Percentiles rank a stretch among this genome's conserved stretches.
Conservation (phyloP, 1,284 basidiomycete genomes). For the Fistulina hepatica region DNA sequence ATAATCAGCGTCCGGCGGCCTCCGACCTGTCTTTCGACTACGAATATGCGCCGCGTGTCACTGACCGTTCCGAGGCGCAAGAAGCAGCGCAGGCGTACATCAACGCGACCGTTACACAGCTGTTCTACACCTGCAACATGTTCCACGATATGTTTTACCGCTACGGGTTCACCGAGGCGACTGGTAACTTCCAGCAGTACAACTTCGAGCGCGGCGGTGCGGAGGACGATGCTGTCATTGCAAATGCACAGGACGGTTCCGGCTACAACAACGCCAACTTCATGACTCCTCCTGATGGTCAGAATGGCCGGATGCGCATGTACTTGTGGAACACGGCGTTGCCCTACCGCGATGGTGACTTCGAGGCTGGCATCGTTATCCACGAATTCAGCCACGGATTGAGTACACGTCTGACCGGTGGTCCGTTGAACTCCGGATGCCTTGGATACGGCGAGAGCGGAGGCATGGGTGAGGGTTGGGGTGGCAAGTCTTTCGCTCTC, state of each 20-base stretch:
- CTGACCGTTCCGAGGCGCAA: constrained; percentile 39
- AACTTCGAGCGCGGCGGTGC: constrained; percentile 87
- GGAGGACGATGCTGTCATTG: constrained; percentile 84
- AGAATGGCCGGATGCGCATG: constrained; percentile 90
- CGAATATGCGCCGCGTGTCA: constrained; percentile 49
- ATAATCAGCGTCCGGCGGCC: constrained; percentile 74
- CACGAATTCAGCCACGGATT: constrained; percentile 86
- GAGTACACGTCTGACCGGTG: constrained; percentile 89
- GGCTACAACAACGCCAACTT: constrained; percentile 87
- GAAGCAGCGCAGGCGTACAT: constrained; percentile 71
- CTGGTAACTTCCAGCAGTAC: constrained; percentile 96
- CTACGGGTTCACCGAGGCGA: constrained; percentile 83
- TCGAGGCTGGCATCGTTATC: constrained; percentile 91
- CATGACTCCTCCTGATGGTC: constrained; percentile 68
- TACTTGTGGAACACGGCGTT: constrained; percentile 88
- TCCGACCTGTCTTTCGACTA: constrained; percentile 53
- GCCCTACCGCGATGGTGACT: constrained; percentile 88
- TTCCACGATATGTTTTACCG: constrained; percentile 69
- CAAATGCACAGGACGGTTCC: constrained; percentile 90
- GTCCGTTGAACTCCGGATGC: constrained; percentile 86
- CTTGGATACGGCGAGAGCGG: constrained; percentile 93
- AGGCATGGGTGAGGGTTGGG: constrained; percentile 96
- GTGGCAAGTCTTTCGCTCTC: constrained; percentile 32
- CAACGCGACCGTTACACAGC: constrained; percentile 77
- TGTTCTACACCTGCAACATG: constrained; percentile 90